These are phyloP conservation scores for Saccharomyces mikatae DNA, from an alignment of 805 yeast genomes.

Conservation along the genomic window DNA sequence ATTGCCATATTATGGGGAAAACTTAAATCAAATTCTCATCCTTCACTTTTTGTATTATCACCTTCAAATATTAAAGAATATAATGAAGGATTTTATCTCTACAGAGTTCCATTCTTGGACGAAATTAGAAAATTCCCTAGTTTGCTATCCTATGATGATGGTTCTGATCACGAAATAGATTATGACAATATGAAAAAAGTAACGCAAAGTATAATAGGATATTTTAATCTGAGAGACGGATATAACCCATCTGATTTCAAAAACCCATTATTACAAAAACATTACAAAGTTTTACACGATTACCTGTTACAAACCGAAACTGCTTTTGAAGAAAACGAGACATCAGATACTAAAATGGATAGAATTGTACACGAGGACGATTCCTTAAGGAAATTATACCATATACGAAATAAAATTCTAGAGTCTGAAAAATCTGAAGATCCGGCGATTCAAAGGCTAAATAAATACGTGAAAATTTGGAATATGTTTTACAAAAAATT, in stretches of 20 bases:
- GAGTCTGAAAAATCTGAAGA: conserved; percentile 21
- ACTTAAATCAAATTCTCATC: conserved; percentile 43
- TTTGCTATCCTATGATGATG: conserved; percentile 5
- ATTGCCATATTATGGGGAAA: conserved; percentile 73
- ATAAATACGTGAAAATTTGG: conserved; percentile 28
- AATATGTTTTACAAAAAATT: conserved; percentile 24
- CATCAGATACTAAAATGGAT: conserved; percentile 6
- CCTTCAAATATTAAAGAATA: conserved; percentile 37
- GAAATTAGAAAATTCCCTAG: conserved; percentile 62
- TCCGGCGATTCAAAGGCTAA: conserved; percentile 14
- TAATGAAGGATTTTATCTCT: conserved; percentile 65
- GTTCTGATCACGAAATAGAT: conserved; percentile 3
- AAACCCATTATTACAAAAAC: conserved; percentile 64
- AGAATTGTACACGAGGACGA: conserved; percentile 28
- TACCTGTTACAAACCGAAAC: conserved; percentile 47
- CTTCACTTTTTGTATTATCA: conserved; percentile 49
- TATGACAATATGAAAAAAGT: conserved; percentile 19
- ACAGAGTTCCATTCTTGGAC: conserved; percentile 65
- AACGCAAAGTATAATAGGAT: conserved; percentile 29
- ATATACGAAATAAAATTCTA: conserved; percentile 25
- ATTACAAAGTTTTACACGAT: conserved; percentile 55
- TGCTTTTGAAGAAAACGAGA: conserved; percentile 17
- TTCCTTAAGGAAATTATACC: conserved; percentile 26
- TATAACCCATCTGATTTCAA: conserved; percentile 51
- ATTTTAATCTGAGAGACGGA: conserved; percentile 37